Evolutionary conservation across 148 eudicot species (phyloP).

Genomic region (Rhododendron ferrugineum): DNA sequence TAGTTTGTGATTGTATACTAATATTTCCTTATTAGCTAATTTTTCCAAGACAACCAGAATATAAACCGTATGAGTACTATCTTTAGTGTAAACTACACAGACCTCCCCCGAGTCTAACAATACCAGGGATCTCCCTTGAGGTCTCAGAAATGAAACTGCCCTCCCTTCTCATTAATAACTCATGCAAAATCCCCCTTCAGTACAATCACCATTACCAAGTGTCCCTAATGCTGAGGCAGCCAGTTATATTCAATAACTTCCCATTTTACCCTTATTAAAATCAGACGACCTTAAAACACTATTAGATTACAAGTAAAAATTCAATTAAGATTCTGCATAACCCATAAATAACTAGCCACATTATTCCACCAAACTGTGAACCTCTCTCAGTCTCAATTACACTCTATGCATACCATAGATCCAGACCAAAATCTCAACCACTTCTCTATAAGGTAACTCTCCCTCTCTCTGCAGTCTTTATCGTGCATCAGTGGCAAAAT

Average conservation of each 20-base stretch:
- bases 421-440: neutral
- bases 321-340: neutral
- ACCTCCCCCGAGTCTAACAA: neutral
- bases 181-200: no score
- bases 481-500: neutral
- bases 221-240: no score
- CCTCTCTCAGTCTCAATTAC: neutral
- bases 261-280: neutral
- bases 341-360: neutral
- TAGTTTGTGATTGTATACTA: no score
- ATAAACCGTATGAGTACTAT: no score
- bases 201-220: no score
- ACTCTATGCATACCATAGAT: neutral
- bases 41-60: no score
- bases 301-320: no score
- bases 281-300: neutral
- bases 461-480: neutral
- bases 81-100: neutral
- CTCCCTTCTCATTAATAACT: no score
- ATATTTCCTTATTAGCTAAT: no score
- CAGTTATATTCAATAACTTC: no score
- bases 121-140: no score
- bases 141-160: no score
- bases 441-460: neutral
- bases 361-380: neutral